Conservation (phyloP, 1,284 basidiomycete genomes). For the Melampsora americana region DNA sequence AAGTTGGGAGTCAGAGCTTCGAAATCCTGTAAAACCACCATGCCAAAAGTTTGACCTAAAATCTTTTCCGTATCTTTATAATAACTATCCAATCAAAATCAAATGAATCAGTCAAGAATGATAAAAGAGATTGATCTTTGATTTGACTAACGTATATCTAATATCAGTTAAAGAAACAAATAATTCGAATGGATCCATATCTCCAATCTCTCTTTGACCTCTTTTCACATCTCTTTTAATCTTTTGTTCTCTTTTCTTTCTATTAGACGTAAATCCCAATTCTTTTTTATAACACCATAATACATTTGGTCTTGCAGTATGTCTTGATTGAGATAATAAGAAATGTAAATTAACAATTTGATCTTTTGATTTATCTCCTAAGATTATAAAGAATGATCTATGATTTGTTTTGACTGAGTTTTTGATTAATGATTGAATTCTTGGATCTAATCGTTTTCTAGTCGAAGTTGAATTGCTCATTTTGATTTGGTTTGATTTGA, state of each 20-base stretch:
- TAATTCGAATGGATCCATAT: slow-evolving; percentile 95
- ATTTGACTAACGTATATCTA: slow-evolving; percentile 62
- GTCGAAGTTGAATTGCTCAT: slow-evolving; percentile 1
- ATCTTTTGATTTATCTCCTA: slow-evolving; percentile 90
- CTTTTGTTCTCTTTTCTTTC: slow-evolving; percentile 92
- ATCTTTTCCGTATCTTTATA: slow-evolving; percentile 95
- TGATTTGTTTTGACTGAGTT: slow-evolving; percentile 61
- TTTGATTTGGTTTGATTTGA: neutral
- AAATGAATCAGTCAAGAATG: neutral
- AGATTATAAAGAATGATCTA: slow-evolving; percentile 91
- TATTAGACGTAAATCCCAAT: slow-evolving; percentile 64
- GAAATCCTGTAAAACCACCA: slow-evolving; percentile 96
- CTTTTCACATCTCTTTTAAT: slow-evolving; percentile 92
- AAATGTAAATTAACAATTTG: slow-evolving; percentile 86
- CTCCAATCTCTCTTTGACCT: slow-evolving; percentile 86
- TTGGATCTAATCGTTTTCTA: slow-evolving; percentile 29
- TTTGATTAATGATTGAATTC: slow-evolving; percentile 45
- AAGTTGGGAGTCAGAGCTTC: slow-evolving; percentile 98
- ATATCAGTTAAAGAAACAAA: slow-evolving; percentile 99
- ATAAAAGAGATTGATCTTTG: neutral
- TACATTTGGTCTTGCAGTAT: slow-evolving; percentile 51
- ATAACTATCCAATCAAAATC: slow-evolving; percentile 59
- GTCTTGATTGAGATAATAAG: slow-evolving; percentile 50
- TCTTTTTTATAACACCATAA: slow-evolving; percentile 54
- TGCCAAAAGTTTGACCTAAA: slow-evolving; percentile 94